These are phyloP conservation scores for Kazachstania sp. DNA, from an alignment of 1,139 yeast genomes.

Conservation along the genomic window DNA sequence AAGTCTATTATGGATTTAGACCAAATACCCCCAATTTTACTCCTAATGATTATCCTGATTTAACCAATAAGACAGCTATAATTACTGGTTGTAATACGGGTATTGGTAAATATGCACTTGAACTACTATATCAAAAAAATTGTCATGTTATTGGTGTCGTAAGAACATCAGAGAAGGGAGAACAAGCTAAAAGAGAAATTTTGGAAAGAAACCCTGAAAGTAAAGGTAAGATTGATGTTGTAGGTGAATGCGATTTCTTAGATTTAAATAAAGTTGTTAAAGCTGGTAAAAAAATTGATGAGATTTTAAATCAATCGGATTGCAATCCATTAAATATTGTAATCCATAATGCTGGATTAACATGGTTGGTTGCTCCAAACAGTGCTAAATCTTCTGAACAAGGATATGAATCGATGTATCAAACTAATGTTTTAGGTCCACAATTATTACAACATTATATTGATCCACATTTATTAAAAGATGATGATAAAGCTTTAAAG, in stretches of 20 bases:
- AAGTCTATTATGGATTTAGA: constrained; percentile 18
- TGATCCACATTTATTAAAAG: constrained; percentile 35
- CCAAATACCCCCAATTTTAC: constrained; percentile 29
- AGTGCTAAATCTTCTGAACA: constrained; percentile 32
- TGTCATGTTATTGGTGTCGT: constrained; percentile 40
- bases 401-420: constrained; percentile 42
- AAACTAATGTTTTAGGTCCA: constrained; percentile 44
- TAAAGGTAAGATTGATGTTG: constrained; percentile 22
- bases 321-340: constrained; percentile 34
- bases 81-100: constrained; percentile 45
- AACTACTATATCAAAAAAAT: constrained; percentile 34
- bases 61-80: constrained; percentile 35
- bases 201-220: constrained; percentile 19
- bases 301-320: constrained; percentile 4
- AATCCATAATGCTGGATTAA: constrained; percentile 47
- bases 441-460: constrained; percentile 40
- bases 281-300: constrained; percentile 33
- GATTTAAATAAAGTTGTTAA: constrained; percentile 40
- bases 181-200: constrained; percentile 31
- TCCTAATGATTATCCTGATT: constrained; percentile 38
- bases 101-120: constrained; percentile 38
- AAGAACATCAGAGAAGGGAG: constrained; percentile 34
- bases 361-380: constrained; percentile 31
- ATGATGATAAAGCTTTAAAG: constrained; percentile 16
- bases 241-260: constrained; percentile 36